These are phyloP conservation scores for Ustilago sp. DNA, from an alignment of 1,284 basidiomycete genomes.

Conservation along the genomic window DNA sequence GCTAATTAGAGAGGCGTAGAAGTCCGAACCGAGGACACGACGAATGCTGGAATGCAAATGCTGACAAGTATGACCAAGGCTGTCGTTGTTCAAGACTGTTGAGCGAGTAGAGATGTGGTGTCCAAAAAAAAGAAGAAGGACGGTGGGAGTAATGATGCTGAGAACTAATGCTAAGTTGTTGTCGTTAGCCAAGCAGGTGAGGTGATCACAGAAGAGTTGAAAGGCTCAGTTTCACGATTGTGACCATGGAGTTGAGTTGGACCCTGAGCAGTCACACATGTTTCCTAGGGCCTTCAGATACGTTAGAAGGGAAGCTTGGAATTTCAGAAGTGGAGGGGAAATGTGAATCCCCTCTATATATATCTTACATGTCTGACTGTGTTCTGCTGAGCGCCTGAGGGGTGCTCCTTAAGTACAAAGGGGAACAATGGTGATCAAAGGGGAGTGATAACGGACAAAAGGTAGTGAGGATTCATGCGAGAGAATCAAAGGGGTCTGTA, in stretches of 20 bases:
- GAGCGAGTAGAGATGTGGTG: background rate
- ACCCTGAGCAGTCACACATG: background rate
- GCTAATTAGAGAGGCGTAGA: too few relatives aligned
- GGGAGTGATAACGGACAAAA: too few relatives aligned
- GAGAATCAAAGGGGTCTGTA: too few relatives aligned
- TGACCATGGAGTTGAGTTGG: background rate
- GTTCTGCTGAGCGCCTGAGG: too few relatives aligned
- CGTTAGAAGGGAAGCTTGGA: too few relatives aligned
- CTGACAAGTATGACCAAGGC: background rate
- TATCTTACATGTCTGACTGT: too few relatives aligned
- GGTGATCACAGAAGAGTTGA: background rate
- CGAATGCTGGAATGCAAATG: background rate
- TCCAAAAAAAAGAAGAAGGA: background rate
- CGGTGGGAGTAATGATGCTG: background rate
- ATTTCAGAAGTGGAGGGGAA: too few relatives aligned
- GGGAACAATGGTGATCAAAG: too few relatives aligned
- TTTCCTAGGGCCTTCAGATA: too few relatives aligned
- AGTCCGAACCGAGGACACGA: background rate
- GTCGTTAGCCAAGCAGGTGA: background rate
- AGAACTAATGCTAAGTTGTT: background rate
- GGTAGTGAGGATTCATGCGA: too few relatives aligned
- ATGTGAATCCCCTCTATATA: too few relatives aligned
- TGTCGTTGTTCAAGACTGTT: background rate
- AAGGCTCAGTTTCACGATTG: background rate
- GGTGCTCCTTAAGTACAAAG: too few relatives aligned